Conservation (phyloP, 768 basidiomycete genomes). For the Basidioascus undulatus region DNA sequence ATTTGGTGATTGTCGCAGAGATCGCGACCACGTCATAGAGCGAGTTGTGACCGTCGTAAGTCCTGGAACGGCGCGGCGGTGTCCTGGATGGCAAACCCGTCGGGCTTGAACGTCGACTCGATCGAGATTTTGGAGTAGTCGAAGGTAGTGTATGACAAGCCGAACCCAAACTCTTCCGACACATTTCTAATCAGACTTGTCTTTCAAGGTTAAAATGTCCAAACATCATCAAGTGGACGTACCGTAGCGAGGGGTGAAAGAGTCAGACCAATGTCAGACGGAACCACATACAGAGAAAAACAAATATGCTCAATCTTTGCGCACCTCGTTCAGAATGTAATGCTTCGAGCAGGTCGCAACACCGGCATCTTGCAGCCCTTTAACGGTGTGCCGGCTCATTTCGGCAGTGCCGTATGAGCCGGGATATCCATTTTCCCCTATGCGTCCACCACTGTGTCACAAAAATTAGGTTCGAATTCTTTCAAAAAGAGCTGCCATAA, state of each 20-base stretch:
- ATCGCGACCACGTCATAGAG: slow-evolving; percentile 18
- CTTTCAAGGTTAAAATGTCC: background rate
- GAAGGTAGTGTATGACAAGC: slow-evolving; percentile 8
- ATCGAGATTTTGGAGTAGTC: slow-evolving; percentile 8
- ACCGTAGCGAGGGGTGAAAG: slow-evolving; percentile 15
- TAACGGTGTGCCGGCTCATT: slow-evolving; percentile 7
- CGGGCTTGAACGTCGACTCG: slow-evolving; percentile 8
- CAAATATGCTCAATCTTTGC: too few species aligned
- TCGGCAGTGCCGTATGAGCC: slow-evolving; percentile 9
- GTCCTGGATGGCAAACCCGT: slow-evolving; percentile 14
- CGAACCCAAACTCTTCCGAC: slow-evolving; percentile 16
- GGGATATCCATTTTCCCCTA: too few species aligned
- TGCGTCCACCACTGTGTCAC: too few species aligned
- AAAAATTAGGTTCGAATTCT: too few species aligned
- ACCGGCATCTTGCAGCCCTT: slow-evolving; percentile 10
- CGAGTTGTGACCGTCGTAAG: slow-evolving; percentile 3
- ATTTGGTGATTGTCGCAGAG: slow-evolving; percentile 18
- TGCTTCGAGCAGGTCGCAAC: slow-evolving; percentile 13
- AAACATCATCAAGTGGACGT: background rate
- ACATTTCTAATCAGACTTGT: background rate
- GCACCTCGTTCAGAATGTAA: slow-evolving; percentile 18
- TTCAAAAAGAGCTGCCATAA: too few species aligned
- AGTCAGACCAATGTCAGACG: slow-evolving; percentile 12
- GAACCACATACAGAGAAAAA: too few species aligned
- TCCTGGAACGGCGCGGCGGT: slow-evolving; percentile 18